These are phyloP conservation scores for Leptoxyphium fumago DNA, from an alignment of 2,329 filamentous ascomycete species.

Conservation along the genomic window DNA sequence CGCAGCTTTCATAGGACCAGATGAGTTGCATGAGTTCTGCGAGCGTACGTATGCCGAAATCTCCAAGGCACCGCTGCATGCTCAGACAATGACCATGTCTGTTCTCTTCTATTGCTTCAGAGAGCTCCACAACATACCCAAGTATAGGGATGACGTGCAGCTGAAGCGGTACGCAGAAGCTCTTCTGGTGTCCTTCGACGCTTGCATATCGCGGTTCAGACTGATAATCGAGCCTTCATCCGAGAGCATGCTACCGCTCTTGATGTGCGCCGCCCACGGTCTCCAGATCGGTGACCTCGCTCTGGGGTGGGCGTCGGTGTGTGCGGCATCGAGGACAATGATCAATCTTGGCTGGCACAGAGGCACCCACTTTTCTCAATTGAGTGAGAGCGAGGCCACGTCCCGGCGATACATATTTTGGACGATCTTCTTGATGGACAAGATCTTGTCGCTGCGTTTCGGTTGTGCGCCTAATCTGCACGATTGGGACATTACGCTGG, in stretches of 20 bases:
- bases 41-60: neutral
- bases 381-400: neutral
- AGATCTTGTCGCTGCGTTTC: conserved; percentile 22
- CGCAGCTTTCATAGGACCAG: neutral
- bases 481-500: conserved; percentile 23
- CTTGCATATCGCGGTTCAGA: neutral
- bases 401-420: conserved; percentile 13
- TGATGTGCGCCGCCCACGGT: neutral
- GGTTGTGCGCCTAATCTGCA: conserved; percentile 23
- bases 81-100: neutral
- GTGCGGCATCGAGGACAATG: neutral
- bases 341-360: neutral
- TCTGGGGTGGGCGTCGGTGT: neutral
- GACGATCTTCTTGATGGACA: conserved; percentile 25
- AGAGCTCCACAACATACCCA: neutral
- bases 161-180: neutral
- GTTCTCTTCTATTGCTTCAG: neutral
- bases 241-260: neutral
- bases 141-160: neutral
- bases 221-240: neutral
- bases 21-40: neutral
- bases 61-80: neutral
- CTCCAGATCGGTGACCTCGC: neutral
- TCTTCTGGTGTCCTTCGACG: neutral
- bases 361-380: neutral